A percentile compares a stretch with the other conserved stretches of the same genome.
Conservation (phyloP, 2,329 filamentous ascomycete genomes). For the Dactylellina leptospora region DNA sequence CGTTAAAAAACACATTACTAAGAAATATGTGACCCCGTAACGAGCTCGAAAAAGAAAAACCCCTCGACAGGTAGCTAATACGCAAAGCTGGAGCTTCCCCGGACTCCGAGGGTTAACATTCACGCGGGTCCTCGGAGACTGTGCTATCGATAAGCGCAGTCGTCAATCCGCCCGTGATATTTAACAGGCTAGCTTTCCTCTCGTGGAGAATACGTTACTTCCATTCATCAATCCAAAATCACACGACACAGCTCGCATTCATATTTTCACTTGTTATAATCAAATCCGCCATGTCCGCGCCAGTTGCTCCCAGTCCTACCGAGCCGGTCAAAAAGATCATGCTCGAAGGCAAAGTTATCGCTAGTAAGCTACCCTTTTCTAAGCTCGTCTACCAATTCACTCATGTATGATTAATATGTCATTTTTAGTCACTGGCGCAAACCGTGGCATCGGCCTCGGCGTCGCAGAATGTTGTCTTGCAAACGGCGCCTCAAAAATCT, state of each 20-base stretch:
- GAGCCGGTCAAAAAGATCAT: conserved; percentile 57
- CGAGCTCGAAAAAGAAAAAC: conserved; percentile 31
- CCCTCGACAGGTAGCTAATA: background rate
- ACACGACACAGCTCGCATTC: background rate
- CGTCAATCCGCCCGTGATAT: no score
- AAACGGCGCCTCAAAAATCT: conserved; percentile 62
- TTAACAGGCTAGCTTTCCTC: no score
- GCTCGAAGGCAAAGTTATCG: conserved; percentile 58
- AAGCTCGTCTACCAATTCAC: background rate
- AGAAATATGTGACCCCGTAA: conserved; percentile 31
- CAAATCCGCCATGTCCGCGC: conserved; percentile 30
- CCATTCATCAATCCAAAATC: background rate
- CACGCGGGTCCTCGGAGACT: conserved; percentile 19
- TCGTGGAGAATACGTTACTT: no score
- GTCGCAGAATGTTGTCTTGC: conserved; percentile 64
- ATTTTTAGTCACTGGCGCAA: conserved; percentile 61
- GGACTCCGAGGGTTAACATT: conserved; percentile 32
- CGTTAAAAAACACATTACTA: background rate
- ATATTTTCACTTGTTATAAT: no score
- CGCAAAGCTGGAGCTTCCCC: conserved; percentile 34
- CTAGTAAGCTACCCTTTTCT: conserved; percentile 56
- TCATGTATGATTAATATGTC: conserved; percentile 2
- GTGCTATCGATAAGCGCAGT: conserved; percentile 30
- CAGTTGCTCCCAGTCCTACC: conserved; percentile 26
- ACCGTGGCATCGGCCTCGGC: conserved; percentile 63